Percentiles rank a stretch among this genome's conserved stretches.
Evolutionary conservation across 1,139 yeast genomes (phyloP).

Genomic region (Pichia sp.): DNA sequence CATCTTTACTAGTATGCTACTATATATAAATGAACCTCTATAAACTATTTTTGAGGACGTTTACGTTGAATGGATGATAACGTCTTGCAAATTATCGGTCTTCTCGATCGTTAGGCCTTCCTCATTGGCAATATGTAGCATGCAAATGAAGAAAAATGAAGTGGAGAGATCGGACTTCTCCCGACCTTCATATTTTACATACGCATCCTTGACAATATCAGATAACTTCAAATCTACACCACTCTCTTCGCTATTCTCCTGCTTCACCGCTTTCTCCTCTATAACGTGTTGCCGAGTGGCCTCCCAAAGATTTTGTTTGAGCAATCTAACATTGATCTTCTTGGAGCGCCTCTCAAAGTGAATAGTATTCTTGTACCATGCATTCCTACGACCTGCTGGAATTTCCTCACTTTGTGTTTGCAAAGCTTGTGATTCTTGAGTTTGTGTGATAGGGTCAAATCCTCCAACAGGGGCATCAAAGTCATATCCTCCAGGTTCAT

Average conservation of each 20-base stretch:
- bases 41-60: neutral
- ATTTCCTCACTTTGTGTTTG: neutral
- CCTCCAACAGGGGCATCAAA: slow-evolving; percentile 14
- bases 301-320: slow-evolving; percentile 83
- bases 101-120: slow-evolving; percentile 64
- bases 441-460: too few species aligned
- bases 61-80: slow-evolving; percentile 31
- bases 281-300: slow-evolving; percentile 6
- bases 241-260: neutral
- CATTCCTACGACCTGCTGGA: slow-evolving; percentile 1
- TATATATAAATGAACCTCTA: neutral
- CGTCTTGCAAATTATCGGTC: slow-evolving; percentile 50
- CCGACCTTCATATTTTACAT: slow-evolving; percentile 45
- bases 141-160: slow-evolving; percentile 79
- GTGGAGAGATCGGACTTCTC: slow-evolving; percentile 66
- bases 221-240: slow-evolving; percentile 23
- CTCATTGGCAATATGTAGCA: slow-evolving; percentile 84
- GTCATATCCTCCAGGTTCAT: slow-evolving; percentile 23
- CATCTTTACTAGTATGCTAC: too few species aligned
- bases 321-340: slow-evolving; percentile 69
- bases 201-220: slow-evolving; percentile 40
- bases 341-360: slow-evolving; percentile 78
- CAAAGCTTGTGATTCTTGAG: neutral
- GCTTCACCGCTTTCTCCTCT: neutral
- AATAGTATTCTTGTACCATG: slow-evolving; percentile 24